These are phyloP conservation scores for Betula pendula DNA, from an alignment of 306 rosid genomes.

Conservation along the genomic window DNA sequence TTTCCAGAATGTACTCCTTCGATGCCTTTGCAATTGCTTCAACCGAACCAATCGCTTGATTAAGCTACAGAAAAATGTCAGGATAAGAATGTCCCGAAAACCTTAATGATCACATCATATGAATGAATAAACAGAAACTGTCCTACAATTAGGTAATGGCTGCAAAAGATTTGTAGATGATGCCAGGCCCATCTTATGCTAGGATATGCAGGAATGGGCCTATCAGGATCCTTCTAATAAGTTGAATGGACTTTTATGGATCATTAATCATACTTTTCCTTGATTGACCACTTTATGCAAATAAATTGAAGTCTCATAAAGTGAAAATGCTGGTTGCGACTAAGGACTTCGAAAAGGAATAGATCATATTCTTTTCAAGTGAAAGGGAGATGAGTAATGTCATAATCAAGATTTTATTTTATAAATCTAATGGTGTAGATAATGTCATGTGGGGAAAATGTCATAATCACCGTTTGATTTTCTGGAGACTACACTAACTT, in stretches of 20 bases:
- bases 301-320: background rate
- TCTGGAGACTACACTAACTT: too few relatives aligned
- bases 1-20: conserved; percentile 68
- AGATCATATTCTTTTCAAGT: too few relatives aligned
- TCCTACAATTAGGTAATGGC: background rate
- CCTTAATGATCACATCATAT: conserved; percentile 1
- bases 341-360: background rate
- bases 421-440: too few relatives aligned
- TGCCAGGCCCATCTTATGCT: background rate
- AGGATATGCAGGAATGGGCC: background rate
- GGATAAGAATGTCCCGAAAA: conserved; percentile 30
- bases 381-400: too few relatives aligned
- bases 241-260: background rate
- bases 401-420: too few relatives aligned
- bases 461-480: too few relatives aligned
- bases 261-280: background rate
- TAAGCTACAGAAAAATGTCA: conserved; percentile 54
- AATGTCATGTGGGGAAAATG: too few relatives aligned
- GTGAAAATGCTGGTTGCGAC: background rate
- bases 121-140: background rate
- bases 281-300: background rate
- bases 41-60: conserved; percentile 86
- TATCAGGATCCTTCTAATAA: background rate
- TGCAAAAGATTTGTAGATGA: background rate
- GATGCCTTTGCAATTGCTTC: conserved; percentile 84